Conservation (phyloP, 2,329 filamentous ascomycete species). For the Basipetospora chlamydospora region DNA sequence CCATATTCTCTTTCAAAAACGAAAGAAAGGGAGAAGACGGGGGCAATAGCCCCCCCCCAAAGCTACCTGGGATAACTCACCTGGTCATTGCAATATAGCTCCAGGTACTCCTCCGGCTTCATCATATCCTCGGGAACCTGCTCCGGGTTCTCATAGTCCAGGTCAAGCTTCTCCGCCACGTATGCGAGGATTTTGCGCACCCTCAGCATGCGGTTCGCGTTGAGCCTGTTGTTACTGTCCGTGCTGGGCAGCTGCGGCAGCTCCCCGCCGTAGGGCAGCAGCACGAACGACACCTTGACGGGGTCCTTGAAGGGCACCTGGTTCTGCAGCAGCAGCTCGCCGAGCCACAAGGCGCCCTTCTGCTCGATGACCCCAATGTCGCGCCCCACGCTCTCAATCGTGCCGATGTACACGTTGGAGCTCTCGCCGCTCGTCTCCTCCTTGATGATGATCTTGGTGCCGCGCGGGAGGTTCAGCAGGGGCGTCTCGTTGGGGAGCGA, state of each 20-base stretch:
- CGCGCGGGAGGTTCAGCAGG: slow-evolving; percentile 55
- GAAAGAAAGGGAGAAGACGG: no score
- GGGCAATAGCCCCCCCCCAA: no score
- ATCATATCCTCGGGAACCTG: slow-evolving; percentile 31
- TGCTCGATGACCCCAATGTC: slow-evolving; percentile 78
- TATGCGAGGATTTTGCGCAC: slow-evolving; percentile 91
- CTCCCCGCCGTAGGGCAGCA: slow-evolving; percentile 64
- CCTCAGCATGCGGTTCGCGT: slow-evolving; percentile 91
- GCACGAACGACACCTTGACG: slow-evolving; percentile 86
- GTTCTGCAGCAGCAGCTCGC: slow-evolving; percentile 75
- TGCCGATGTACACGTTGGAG: slow-evolving; percentile 83
- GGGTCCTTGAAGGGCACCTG: slow-evolving; percentile 76
- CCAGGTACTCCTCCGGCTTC: slow-evolving; percentile 82
- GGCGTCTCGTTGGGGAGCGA: slow-evolving; percentile 62
- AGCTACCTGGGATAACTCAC: slow-evolving; percentile 45
- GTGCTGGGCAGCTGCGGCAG: slow-evolving; percentile 60
- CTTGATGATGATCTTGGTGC: slow-evolving; percentile 53
- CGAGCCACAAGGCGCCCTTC: slow-evolving; percentile 80
- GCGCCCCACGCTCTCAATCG: slow-evolving; percentile 59
- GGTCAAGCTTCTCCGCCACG: slow-evolving; percentile 81
- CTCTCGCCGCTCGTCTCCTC: slow-evolving; percentile 54
- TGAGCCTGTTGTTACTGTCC: slow-evolving; percentile 79
- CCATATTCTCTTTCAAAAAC: no score
- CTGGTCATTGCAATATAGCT: slow-evolving; percentile 87
- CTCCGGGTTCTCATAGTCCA: slow-evolving; percentile 43